Conservation (phyloP, 371 early-diverging fungal species). For the Mortierella sp. region DNA sequence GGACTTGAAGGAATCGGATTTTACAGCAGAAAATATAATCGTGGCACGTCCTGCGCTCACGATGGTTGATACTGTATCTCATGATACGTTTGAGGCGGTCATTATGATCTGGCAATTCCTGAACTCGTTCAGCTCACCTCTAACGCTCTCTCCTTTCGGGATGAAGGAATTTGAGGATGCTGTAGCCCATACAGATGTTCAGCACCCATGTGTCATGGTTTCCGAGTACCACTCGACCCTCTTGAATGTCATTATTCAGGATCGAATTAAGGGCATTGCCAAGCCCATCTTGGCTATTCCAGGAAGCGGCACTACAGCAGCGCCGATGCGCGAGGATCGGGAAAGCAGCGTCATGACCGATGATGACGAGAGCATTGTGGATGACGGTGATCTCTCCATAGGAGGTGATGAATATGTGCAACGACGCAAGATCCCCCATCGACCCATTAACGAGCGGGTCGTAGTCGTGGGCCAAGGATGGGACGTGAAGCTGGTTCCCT, state of each 20-base stretch:
- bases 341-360: slow-evolving; percentile 48
- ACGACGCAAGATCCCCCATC: slow-evolving; percentile 28
- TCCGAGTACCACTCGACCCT: slow-evolving; percentile 49
- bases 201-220: slow-evolving; percentile 53
- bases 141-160: slow-evolving; percentile 56
- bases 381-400: slow-evolving; percentile 38
- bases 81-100: slow-evolving; percentile 37
- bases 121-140: slow-evolving; percentile 48
- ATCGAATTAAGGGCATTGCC: slow-evolving; percentile 44
- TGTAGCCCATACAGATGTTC: slow-evolving; percentile 27
- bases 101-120: slow-evolving; percentile 57
- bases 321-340: slow-evolving; percentile 18
- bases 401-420: slow-evolving; percentile 33
- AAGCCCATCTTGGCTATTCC: slow-evolving; percentile 29
- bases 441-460: slow-evolving; percentile 53
- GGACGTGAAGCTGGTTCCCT: slow-evolving; percentile 28
- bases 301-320: background rate
- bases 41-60: slow-evolving; percentile 20
- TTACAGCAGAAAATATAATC: slow-evolving; percentile 1
- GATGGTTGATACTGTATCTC: slow-evolving; percentile 24
- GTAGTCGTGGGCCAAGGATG: slow-evolving; percentile 44
- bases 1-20: slow-evolving; percentile 49
- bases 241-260: slow-evolving; percentile 51
- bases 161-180: slow-evolving; percentile 55
- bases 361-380: slow-evolving; percentile 29